Base-by-base conservation (phyloP, 2,329 filamentous ascomycete species). In the Cladosporium sp. region DNA sequence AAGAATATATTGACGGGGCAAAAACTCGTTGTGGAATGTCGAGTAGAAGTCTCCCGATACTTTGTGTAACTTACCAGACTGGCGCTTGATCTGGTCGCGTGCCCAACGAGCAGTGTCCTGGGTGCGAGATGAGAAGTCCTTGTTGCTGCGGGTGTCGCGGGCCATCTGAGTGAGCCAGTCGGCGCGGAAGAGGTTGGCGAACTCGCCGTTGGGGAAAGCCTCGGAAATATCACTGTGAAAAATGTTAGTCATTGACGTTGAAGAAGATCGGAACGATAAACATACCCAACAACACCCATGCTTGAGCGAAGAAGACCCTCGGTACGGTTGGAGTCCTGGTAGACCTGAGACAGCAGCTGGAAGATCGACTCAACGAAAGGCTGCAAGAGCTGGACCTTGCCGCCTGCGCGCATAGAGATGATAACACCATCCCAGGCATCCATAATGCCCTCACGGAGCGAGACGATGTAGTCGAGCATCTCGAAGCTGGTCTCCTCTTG, bases 371-470 rank as follows among this genome's bases (percentile, higher is more conserved):
- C 86, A 24, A 98, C 87, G 73, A 92, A 96, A 67, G 88, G 91
- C 74, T 90, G 86, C 34, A 97, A 85, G 49, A 87, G 81, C 77
- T 87, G 82, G 66, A 90, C 90, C 84, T 94, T 94, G 75, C 83
- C 83, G 75, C 90, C 92, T 61, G 85, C 81, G 84, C 95, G 96
- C 90, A 98, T 93, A 63, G 95, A 93, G 78, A 94, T 89, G 76
- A 99, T 93, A 71, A 97, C 95, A 71, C 95, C 95, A 74, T 93
- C 93, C 93, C 96, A 99, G 38, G 95, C 95, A 84, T 99, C 95
- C 90, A 98, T 97, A 72, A 99, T 98, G 72, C 94, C 95, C 78
- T 99, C 96, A 64, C 95, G 90, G 59, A 99, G 86, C 24, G 93
- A 97, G 70, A 96, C 88, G 72, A 99, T 90, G 77, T 99, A 99